Evolutionary conservation across 2,329 filamentous ascomycete species (phyloP), one percentile per base, ranked within the genome.

Genomic region (Colletotrichum limetticola): DNA sequence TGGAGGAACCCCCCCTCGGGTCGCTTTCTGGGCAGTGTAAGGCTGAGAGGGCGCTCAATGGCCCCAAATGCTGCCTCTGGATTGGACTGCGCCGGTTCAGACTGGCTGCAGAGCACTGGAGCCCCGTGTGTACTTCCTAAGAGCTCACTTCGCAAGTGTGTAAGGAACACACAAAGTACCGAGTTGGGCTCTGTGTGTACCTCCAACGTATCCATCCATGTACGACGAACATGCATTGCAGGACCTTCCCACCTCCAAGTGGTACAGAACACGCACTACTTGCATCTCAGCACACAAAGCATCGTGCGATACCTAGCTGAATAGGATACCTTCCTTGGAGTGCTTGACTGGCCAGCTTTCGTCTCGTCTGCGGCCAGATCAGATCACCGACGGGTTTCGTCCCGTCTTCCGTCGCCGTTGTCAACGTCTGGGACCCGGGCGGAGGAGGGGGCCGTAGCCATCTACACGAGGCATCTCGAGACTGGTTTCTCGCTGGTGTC

Each of bases 1-100:
- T 59, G 59, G 58, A 72, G 57, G 49, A 59, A 59, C 65, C n/a
- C 8, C 57, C 57, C 26, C 42, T 60, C 70, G 42, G 30, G 53
- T 60, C 61, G 74, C 55, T 59, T 71, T 75, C 56, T 61, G 72
- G 66, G 72, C 72, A 73, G 62, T 68, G 72, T 71, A 74, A 66
- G 72, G 71, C 72, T 74, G 73, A 75, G 74, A 30, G 28, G 32
- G 24, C 32, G 14, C 55, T 14, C 46, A 37, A 55, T 55, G 22
- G 52, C 22, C 14, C 37, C 35, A n/a, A 62, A 62, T 35, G 9
- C 68, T 56, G 56, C 24, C 57, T 26, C 32, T 59, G 24, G 32
- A 66, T 70, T 70, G 68, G 68, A 46, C 28, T 19, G 37, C n/a
- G 12, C 30, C 11, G 26, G 24, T 7, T 37, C 30, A 71, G n/a